Conservation (phyloP, 2,329 filamentous ascomycete species). For the Scleromitrula shiraiana region DNA sequence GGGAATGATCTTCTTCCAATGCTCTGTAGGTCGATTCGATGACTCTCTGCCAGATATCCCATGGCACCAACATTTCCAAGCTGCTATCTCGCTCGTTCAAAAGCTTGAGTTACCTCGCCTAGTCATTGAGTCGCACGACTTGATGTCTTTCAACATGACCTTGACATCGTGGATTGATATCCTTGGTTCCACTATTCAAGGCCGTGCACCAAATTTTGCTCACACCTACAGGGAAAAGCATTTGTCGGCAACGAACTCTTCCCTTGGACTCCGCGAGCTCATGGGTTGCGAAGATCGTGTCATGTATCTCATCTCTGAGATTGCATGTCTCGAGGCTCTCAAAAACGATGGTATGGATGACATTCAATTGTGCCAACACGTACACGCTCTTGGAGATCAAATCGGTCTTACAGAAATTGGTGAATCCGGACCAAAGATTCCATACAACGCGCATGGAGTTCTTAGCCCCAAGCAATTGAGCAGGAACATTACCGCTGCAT, state of each 20-base stretch:
- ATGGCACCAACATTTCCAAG: conserved; percentile 96
- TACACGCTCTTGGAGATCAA: conserved; percentile 78
- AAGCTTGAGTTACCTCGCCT: conserved; percentile 71
- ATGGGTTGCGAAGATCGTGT: conserved; percentile 97
- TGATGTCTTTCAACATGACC: conserved; percentile 79
- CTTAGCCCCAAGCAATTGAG: conserved; percentile 77
- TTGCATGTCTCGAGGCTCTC: conserved; percentile 87
- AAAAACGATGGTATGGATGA: conserved; percentile 79
- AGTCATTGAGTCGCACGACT: conserved; percentile 47
- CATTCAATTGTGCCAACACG: conserved; percentile 79
- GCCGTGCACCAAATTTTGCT: conserved; percentile 77
- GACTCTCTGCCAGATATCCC: conserved; percentile 84
- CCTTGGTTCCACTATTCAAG: conserved; percentile 85
- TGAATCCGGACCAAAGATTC: conserved; percentile 48
- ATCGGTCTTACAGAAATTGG: conserved; percentile 71
- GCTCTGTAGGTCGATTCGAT: conserved; percentile 77
- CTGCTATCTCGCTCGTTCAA: conserved; percentile 74
- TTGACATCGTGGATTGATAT: conserved; percentile 95
- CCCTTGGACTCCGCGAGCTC: conserved; percentile 73
- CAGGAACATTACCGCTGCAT: conserved; percentile 82
- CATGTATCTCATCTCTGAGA: conserved; percentile 98
- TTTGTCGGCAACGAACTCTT: conserved; percentile 53
- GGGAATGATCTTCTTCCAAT: conserved; percentile 94
- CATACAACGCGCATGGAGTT: conserved; percentile 61
- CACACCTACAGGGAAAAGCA: conserved; percentile 96